Conservation (phyloP, 2,329 filamentous ascomycete species). For the Plenodomus tracheiphilus region DNA sequence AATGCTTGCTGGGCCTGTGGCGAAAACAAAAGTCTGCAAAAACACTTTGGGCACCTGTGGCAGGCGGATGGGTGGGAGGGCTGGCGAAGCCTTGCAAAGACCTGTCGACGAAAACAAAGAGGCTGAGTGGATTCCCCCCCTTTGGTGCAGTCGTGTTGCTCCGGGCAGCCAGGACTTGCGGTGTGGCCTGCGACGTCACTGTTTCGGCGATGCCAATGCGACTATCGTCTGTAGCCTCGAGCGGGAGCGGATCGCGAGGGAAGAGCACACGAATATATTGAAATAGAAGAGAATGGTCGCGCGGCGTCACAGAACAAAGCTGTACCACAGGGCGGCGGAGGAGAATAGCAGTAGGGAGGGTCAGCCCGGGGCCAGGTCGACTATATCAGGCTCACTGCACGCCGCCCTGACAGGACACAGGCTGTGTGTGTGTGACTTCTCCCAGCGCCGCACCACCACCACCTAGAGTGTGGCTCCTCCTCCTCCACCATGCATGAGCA, state of each 20-base stretch:
- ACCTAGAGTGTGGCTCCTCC: too few species aligned
- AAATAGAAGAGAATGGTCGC: not conserved
- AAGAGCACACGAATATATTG: not conserved
- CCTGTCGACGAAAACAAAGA: constrained; percentile 6
- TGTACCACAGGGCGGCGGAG: constrained; percentile 1
- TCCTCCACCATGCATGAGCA: not conserved
- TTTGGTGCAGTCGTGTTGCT: constrained; percentile 5
- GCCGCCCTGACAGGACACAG: not conserved
- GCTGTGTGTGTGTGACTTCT: too few species aligned
- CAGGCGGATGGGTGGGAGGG: constrained; percentile 13
- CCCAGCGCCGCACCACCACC: too few species aligned
- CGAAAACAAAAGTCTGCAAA: constrained; percentile 9
- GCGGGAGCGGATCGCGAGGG: not conserved
- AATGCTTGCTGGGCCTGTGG: constrained; percentile 24
- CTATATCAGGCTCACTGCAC: constrained; percentile 16
- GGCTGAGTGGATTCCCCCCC: constrained; percentile 13
- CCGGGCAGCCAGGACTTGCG: constrained; percentile 20
- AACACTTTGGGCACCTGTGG: not conserved
- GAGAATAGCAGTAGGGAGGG: not conserved
- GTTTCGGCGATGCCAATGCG: constrained; percentile 12
- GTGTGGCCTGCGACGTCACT: constrained; percentile 26
- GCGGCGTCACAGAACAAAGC: constrained; percentile 3
- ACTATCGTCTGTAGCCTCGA: constrained; percentile 5
- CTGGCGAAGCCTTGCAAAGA: not conserved
- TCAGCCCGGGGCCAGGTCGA: constrained; percentile 11